Evolutionary conservation across 208 protist species (phyloP), one percentile per base, ranked within the genome.

Genomic region (Wallacemonas rigidus): DNA sequence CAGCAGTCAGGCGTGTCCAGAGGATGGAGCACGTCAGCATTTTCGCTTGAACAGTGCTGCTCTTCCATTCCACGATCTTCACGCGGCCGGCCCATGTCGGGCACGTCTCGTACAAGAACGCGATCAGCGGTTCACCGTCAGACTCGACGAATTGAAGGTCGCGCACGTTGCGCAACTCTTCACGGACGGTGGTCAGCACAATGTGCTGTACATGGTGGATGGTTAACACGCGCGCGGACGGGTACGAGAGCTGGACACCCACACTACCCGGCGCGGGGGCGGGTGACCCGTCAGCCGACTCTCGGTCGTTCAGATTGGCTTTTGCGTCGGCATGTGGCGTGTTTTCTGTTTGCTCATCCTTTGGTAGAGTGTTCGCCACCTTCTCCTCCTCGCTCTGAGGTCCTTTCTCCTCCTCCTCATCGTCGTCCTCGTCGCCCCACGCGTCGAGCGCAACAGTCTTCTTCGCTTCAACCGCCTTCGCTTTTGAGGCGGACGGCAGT

Each of bases 121-220:
- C 90, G 53, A 97, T 11, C 17, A 94, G 76, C 35, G 90, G 90
- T 62, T 97, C 90, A 11, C 92, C 83, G 43, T 76, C 65, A 1
- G 90, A 89, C 17, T 86, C 85, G 50, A 97, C 90, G 68, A 97
- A 97, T 58, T 92, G 85, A 43, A 97, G 67, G 71, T 97, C 92
- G 4, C 92, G 90, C 0, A 97, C 79, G 72, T 97, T 93, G 51
- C 81, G 86, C 67, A 95, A 77, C 17, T 75, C 54, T 6, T 71
- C 43, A 41, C 91, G 85, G 9, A 93, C 69, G 9, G 75, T 72
- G n/a, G 71, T 74, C 43, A 88, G 78, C 47, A 35, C 40, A 47
- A 82, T 74, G 51, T 79, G 72, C 41, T 65, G 60, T 53, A 65
- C 50, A 39, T 41, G 50, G 15, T 65, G 60, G 43, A 65, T 50